phyloP scores from a whole-genome alignment of 2,329 filamentous ascomycete species.

The Phoma sp. region DNA sequence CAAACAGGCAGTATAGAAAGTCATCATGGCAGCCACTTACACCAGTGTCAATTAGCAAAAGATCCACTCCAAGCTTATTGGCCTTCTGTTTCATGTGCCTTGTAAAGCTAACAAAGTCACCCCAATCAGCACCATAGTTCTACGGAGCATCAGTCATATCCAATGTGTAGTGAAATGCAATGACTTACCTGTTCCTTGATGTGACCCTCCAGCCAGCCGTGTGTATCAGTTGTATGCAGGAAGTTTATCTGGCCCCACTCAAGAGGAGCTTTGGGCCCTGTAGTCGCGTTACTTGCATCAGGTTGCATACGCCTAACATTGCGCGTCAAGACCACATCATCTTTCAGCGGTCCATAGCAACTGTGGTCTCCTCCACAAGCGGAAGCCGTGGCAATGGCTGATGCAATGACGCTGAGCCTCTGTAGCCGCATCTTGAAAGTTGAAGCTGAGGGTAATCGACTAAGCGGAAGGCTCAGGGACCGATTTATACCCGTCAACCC shows the following conservation, averaged over 20 bases:
- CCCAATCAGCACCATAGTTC: conserved; percentile 72
- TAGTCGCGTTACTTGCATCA: conserved; percentile 51
- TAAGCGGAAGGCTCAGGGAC: not conserved
- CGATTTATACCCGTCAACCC: conserved; percentile 6
- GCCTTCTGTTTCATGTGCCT: conserved; percentile 67
- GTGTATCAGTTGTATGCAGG: conserved; percentile 69
- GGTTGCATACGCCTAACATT: conserved; percentile 55
- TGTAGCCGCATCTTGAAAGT: conserved; percentile 20
- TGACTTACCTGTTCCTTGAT: conserved; percentile 59
- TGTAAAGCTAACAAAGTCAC: conserved; percentile 69
- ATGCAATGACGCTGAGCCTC: conserved; percentile 15
- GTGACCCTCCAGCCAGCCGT: conserved; percentile 68
- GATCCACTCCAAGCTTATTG: conserved; percentile 63
- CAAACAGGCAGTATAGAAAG: not conserved
- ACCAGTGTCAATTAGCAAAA: conserved; percentile 68
- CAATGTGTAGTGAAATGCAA: not conserved
- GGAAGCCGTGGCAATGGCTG: conserved; percentile 13
- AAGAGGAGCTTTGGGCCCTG: conserved; percentile 50
- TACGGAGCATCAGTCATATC: not conserved
- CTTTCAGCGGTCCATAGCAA: conserved; percentile 51
- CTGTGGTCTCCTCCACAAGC: conserved; percentile 43
- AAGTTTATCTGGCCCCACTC: conserved; percentile 74
- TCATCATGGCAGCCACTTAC: conserved; percentile 28
- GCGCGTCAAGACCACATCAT: conserved; percentile 51
- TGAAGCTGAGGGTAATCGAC: conserved; percentile 1